Evolutionary conservation across 2,329 filamentous ascomycete genomes (phyloP).

Genomic region (Aureobasidium sp.): DNA sequence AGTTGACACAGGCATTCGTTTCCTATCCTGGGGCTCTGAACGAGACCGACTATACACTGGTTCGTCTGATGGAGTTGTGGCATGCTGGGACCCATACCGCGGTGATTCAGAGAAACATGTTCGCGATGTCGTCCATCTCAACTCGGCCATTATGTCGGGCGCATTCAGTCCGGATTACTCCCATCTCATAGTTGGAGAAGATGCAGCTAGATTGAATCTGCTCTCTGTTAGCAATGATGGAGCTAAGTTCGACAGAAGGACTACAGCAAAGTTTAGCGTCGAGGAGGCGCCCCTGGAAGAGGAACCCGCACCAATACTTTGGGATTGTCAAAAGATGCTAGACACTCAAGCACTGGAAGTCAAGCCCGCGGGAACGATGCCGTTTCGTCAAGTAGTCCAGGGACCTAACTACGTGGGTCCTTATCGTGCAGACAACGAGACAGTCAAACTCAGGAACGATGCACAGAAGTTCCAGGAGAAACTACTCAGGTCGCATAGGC

Average conservation of each 20-base stretch:
- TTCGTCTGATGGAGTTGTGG: slow-evolving; percentile 54
- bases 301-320: slow-evolving; percentile 15
- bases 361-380: slow-evolving; percentile 35
- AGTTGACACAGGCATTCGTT: slow-evolving; percentile 51
- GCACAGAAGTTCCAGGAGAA: neutral
- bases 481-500: slow-evolving; percentile 4
- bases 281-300: slow-evolving; percentile 1
- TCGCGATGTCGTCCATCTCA: slow-evolving; percentile 42
- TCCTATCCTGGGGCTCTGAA: slow-evolving; percentile 50
- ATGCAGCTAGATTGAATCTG: slow-evolving; percentile 48
- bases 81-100: slow-evolving; percentile 52
- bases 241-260: slow-evolving; percentile 16
- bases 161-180: slow-evolving; percentile 50
- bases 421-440: neutral
- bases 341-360: slow-evolving; percentile 29
- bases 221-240: slow-evolving; percentile 35
- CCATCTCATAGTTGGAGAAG: slow-evolving; percentile 51
- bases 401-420: slow-evolving; percentile 32
- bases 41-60: slow-evolving; percentile 50
- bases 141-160: slow-evolving; percentile 52
- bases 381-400: slow-evolving; percentile 40
- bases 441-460: neutral
- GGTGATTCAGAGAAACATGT: slow-evolving; percentile 45
- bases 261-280: slow-evolving; percentile 27
- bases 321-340: slow-evolving; percentile 25